Conservation (phyloP, 257 asterid species). For the Capsicum pubescens region DNA sequence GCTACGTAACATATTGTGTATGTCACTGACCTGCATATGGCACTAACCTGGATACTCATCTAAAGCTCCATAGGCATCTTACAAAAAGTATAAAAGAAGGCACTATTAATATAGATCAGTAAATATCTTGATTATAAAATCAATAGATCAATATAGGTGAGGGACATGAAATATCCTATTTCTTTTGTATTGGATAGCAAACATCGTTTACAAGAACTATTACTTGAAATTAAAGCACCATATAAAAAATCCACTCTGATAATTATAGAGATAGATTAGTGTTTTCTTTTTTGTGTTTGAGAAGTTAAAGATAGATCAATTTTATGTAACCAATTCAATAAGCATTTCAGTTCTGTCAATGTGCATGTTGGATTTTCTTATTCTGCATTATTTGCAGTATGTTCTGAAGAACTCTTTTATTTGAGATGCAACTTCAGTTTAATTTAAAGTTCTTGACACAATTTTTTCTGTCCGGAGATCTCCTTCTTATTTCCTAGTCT, state of each 20-base stretch:
- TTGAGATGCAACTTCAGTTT: neutral
- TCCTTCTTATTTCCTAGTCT: neutral
- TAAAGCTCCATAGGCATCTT: neutral
- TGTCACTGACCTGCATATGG: neutral
- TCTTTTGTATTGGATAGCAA: no score
- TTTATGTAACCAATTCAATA: neutral
- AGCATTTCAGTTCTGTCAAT: neutral
- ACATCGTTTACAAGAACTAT: neutral
- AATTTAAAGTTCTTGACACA: neutral
- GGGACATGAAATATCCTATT: neutral
- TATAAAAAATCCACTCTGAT: neutral
- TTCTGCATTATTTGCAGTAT: neutral
- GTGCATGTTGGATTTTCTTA: neutral
- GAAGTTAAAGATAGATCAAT: neutral
- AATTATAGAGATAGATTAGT: neutral
- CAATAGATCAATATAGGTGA: neutral
- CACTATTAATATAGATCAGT: neutral
- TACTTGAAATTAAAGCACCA: neutral
- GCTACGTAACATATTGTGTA: no score
- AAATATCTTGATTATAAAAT: neutral
- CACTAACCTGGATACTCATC: neutral
- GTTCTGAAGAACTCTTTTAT: neutral
- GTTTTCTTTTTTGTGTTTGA: neutral
- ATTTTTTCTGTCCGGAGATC: neutral
- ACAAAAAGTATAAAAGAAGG: neutral